These are phyloP conservation scores for Aspergillus bombycis DNA, from an alignment of 2,329 filamentous ascomycete genomes.

Conservation along the genomic window DNA sequence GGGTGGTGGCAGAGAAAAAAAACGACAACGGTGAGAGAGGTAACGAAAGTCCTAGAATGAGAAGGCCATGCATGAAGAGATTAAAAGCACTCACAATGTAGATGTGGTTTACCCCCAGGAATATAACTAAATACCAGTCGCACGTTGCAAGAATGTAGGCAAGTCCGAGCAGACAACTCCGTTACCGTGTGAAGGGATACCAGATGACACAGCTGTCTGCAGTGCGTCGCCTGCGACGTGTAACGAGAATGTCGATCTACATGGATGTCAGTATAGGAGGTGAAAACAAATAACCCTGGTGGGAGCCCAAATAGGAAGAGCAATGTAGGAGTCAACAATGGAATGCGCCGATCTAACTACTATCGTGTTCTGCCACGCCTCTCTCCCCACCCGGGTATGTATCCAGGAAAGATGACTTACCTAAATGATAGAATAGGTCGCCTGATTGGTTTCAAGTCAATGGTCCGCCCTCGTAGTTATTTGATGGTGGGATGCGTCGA, in stretches of 20 bases:
- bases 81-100: conserved; percentile 3
- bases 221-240: conserved; percentile 14
- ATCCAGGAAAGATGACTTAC: conserved; percentile 12
- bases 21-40: neutral
- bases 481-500: neutral
- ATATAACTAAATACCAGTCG: conserved; percentile 20
- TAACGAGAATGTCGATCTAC: conserved; percentile 23
- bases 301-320: conserved; percentile 15
- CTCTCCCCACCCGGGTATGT: conserved; percentile 6
- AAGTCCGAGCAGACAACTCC: conserved; percentile 16
- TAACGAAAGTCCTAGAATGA: too few species aligned
- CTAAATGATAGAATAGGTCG: conserved; percentile 9
- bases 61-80: neutral
- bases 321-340: conserved; percentile 25
- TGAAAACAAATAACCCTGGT: conserved; percentile 17
- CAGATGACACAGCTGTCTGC: conserved; percentile 13
- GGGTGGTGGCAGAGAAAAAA: neutral
- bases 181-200: conserved; percentile 16
- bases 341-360: conserved; percentile 20
- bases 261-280: conserved; percentile 16
- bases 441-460: conserved; percentile 6
- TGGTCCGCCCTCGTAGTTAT: too few species aligned
- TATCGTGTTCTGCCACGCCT: neutral
- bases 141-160: conserved; percentile 18
- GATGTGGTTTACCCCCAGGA: conserved; percentile 17